Conservation (phyloP, 306 rosid genomes). For the Glycyrrhiza uralensis region DNA sequence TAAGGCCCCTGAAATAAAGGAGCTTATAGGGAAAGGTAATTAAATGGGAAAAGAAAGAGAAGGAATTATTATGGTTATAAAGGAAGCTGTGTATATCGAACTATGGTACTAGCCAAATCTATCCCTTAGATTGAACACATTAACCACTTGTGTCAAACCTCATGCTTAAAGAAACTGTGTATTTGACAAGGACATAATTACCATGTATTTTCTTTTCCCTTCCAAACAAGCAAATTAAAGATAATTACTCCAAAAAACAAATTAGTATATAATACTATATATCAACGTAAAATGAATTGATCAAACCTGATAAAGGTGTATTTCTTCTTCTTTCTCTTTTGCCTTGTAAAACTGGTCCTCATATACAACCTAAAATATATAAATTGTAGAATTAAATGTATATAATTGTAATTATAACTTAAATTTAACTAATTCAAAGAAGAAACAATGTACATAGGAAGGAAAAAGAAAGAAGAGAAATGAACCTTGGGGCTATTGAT, state of each 20-base stretch:
- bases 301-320: constrained; percentile 38
- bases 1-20: neutral
- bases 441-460: neutral
- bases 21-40: no score
- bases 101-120: no score
- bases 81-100: no score
- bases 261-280: no score
- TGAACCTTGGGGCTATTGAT: constrained; percentile 64
- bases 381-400: neutral
- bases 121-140: no score
- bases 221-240: no score
- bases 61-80: no score
- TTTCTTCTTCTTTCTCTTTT: constrained; percentile 7
- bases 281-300: constrained; percentile 1
- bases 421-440: neutral
- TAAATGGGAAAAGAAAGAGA: no score
- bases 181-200: no score
- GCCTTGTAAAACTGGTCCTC: constrained; percentile 23
- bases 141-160: no score
- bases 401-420: neutral
- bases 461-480: neutral
- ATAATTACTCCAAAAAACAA: neutral
- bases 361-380: constrained; percentile 25
- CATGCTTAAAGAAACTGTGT: no score
- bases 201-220: no score